Conservation (phyloP, 106 monocot species). For the Dioscorea alata region DNA sequence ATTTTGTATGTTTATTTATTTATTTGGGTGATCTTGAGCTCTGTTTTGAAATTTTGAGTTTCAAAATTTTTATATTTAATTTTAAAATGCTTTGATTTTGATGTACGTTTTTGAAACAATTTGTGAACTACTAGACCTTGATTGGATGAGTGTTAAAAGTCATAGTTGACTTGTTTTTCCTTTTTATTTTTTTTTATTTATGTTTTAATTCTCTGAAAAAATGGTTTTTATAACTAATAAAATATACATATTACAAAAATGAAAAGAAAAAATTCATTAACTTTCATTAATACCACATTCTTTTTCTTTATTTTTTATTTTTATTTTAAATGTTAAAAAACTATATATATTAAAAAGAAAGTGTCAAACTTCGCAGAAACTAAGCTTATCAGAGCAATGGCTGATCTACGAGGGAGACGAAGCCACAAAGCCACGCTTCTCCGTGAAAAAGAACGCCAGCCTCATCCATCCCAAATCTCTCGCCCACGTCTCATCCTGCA, state of each 20-base stretch:
- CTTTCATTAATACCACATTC: neutral
- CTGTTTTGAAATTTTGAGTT: too few species aligned
- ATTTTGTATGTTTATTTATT: too few species aligned
- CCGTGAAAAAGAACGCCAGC: slow-evolving; percentile 40
- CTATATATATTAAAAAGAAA: neutral
- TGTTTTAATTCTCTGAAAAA: neutral
- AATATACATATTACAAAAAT: neutral
- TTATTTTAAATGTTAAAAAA: neutral
- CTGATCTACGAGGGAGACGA: slow-evolving; percentile 49
- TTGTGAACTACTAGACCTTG: too few species aligned
- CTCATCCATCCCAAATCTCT: slow-evolving; percentile 26
- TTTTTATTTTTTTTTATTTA: neutral
- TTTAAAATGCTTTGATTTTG: neutral
- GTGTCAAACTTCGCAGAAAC: slow-evolving; percentile 26
- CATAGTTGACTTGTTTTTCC: too few species aligned
- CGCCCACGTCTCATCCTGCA: slow-evolving; percentile 15
- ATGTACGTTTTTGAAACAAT: neutral
- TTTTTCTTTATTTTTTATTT: neutral
- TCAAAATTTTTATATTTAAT: too few species aligned
- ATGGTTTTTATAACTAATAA: too few species aligned
- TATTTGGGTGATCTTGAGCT: too few species aligned
- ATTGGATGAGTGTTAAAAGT: too few species aligned
- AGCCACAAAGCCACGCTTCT: slow-evolving; percentile 28
- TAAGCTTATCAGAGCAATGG: slow-evolving; percentile 56
- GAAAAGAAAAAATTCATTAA: neutral